phyloP scores from a whole-genome alignment of 2,329 filamentous ascomycete genomes.

The Neonectria neomacrospora region DNA sequence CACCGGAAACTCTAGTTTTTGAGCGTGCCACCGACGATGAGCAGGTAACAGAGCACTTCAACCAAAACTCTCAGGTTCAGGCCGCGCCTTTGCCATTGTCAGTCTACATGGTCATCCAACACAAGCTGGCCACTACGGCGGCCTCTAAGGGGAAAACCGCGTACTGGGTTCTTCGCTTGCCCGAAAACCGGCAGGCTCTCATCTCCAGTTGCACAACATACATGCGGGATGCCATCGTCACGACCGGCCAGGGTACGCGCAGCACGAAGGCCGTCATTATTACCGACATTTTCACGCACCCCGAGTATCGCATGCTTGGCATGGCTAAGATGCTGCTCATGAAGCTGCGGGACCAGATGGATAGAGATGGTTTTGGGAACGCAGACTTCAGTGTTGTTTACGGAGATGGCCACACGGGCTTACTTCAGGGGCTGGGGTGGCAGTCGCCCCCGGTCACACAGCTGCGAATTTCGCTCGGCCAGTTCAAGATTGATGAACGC shows the following conservation, averaged over 20 bases:
- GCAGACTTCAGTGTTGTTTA: constrained; percentile 51
- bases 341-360: constrained; percentile 49
- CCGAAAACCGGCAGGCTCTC: constrained; percentile 43
- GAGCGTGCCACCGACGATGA: constrained; percentile 22
- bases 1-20: constrained; percentile 24
- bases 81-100: constrained; percentile 29
- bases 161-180: constrained; percentile 48
- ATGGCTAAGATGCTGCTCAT: constrained; percentile 51
- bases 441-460: constrained; percentile 46
- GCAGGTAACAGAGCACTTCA: constrained; percentile 33
- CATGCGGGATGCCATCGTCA: constrained; percentile 37
- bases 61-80: constrained; percentile 33
- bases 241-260: constrained; percentile 34
- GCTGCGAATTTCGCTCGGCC: constrained; percentile 47
- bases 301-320: constrained; percentile 47
- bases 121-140: constrained; percentile 19
- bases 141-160: constrained; percentile 13
- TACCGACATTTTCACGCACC: constrained; percentile 51
- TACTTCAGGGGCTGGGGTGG: constrained; percentile 52
- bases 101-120: constrained; percentile 32
- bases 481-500: constrained; percentile 31
- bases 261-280: constrained; percentile 47
- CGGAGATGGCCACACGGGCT: constrained; percentile 48
- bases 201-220: constrained; percentile 51
- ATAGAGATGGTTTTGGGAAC: constrained; percentile 35